Evolutionary conservation across 1,284 basidiomycete genomes (phyloP), one percentile per base, ranked within the genome.

Genomic region (Kalmanozyma brasiliensis): DNA sequence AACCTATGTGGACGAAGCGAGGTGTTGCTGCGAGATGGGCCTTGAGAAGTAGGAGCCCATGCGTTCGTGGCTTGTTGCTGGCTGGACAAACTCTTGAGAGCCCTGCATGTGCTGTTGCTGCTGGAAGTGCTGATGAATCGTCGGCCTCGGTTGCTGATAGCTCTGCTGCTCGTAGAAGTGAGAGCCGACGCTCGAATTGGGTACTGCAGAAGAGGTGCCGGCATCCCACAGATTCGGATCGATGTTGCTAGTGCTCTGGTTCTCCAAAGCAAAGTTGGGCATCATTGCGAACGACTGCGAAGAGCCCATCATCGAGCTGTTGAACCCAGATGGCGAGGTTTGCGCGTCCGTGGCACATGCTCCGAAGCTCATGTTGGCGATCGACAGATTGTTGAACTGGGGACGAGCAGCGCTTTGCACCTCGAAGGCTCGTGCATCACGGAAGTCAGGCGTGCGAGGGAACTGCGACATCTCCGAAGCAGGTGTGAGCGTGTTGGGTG

Each of bases 381-480:
- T 36, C 38, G 55, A 57, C 10, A 65, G 42, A 8, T 65, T 55
- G 32, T 46, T 43, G 30, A 65, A 65, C 7, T 49, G 55, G 16
- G 55, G 46, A 13, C 51, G 49, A 13, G 36, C 41, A 4, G 41
- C 17, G 36, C 35, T 20, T 32, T 42, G 34, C 26, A 32, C 20
- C 13, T 65, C 51, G n/a, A 65, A 65, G 0, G 55, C 22, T 6
- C 47, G 33, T 7, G 46, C 36, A 29, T 62, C 51, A n/a, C 49
- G 43, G 20, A 55, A 51, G 33, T 69, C 60, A 13, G 59, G 59
- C n/a, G 58, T 63, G 36, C 52, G 60, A 30, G 66, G 60, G 24
- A 69, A 69, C 9, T 58, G 38, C 20, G 60, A 47, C 29, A 56
- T 2, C 16, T 63, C 66, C 17, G 59, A 48, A 19, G 55, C 38